Conservation (phyloP, 1,139 yeast species). For the Kurtzmaniella natalensis region DNA sequence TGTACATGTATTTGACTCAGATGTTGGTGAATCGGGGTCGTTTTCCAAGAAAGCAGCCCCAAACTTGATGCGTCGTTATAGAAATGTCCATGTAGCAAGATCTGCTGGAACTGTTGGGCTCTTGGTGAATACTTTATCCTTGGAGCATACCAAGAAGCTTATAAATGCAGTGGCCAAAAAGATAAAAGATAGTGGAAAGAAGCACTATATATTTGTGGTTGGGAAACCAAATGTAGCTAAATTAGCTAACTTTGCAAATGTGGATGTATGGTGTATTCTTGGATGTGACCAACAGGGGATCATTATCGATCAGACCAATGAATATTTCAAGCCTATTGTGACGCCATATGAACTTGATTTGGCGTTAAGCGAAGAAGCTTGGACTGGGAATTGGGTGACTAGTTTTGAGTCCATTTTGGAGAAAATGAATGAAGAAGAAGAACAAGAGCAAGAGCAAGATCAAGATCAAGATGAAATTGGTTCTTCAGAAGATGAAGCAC, state of each 20-base stretch:
- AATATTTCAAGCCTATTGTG: conserved; percentile 84
- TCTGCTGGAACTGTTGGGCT: conserved; percentile 91
- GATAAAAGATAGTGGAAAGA: conserved; percentile 75
- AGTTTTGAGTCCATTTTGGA: conserved; percentile 58
- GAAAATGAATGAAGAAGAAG: conserved; percentile 23
- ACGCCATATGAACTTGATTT: conserved; percentile 89
- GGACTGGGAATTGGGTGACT: conserved; percentile 94
- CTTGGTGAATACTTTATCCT: conserved; percentile 81
- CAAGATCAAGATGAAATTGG: conserved; percentile 13
- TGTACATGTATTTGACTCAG: conserved; percentile 47
- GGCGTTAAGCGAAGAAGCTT: conserved; percentile 70
- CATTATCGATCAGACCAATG: conserved; percentile 69
- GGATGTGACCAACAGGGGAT: conserved; percentile 97
- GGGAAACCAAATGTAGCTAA: conserved; percentile 99
- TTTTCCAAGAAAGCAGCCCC: conserved; percentile 56
- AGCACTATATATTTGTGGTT: conserved; percentile 89
- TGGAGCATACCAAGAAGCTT: conserved; percentile 62
- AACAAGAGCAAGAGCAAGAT: conserved; percentile 18
- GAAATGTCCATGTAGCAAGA: conserved; percentile 82
- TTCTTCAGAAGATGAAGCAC: conserved; percentile 54
- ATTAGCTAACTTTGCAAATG: conserved; percentile 86
- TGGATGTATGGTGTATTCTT: conserved; percentile 89
- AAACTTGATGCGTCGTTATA: conserved; percentile 75
- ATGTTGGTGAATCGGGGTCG: conserved; percentile 11
- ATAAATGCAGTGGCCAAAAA: conserved; percentile 56